Conservation (phyloP, 495 filamentous ascomycete genomes). For the Eremomyces bilateralis region DNA sequence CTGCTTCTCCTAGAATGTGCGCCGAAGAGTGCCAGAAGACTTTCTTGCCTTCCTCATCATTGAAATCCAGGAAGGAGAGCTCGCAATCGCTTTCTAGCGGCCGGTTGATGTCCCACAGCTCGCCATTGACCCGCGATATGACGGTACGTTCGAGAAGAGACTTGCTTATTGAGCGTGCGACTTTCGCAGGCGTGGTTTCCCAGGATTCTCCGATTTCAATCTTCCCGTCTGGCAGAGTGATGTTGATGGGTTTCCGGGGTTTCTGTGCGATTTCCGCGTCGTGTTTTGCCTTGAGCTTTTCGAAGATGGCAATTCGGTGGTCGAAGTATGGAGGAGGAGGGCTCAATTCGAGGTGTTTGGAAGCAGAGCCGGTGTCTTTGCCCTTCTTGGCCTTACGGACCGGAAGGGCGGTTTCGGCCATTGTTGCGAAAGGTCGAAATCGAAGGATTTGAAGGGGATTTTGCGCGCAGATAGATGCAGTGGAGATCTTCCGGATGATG, state of each 20-base stretch:
- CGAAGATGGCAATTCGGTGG: conserved; percentile 67
- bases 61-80: conserved; percentile 64
- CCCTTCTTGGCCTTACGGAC: conserved; percentile 29
- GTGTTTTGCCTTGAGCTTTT: conserved; percentile 63
- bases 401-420: background rate
- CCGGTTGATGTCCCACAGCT: conserved; percentile 79
- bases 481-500: no score
- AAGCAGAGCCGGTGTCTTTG: conserved; percentile 20
- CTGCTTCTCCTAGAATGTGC: conserved; percentile 83
- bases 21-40: conserved; percentile 91
- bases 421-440: conserved; percentile 22
- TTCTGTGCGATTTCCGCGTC: conserved; percentile 46
- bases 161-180: conserved; percentile 47
- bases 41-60: conserved; percentile 55
- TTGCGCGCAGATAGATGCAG: no score
- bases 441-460: no score
- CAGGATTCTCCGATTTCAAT: conserved; percentile 41
- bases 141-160: conserved; percentile 52
- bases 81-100: conserved; percentile 65
- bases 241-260: conserved; percentile 41
- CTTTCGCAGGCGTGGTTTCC: conserved; percentile 46
- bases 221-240: conserved; percentile 41
- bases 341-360: conserved; percentile 32
- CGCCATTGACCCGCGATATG: conserved; percentile 60
- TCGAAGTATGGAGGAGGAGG: conserved; percentile 61